phyloP scores from a whole-genome alignment of 805 yeast genomes.

The Candida maris region DNA sequence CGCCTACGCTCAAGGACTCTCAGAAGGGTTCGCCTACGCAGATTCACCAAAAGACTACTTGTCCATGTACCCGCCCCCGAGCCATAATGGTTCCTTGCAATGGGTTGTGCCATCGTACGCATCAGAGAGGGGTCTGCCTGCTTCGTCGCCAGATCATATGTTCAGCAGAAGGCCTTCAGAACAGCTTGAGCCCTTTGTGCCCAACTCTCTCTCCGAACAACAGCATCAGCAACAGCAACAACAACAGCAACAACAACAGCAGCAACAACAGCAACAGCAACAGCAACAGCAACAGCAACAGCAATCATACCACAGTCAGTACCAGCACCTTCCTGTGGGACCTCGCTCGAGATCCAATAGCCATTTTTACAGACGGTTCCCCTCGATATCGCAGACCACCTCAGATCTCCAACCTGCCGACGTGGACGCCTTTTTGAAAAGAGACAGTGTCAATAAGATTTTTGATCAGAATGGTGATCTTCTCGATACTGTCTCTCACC shows the following conservation, averaged over 20 bases:
- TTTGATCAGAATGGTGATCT: conserved; percentile 27
- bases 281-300: conserved; percentile 17
- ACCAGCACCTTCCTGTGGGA: conserved; percentile 14
- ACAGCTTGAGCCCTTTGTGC: conserved; percentile 46
- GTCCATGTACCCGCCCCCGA: conserved; percentile 23
- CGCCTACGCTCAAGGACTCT: conserved; percentile 12
- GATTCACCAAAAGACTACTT: conserved; percentile 28
- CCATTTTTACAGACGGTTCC: conserved; percentile 28
- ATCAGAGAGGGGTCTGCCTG: conserved; percentile 22
- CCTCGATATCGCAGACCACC: conserved; percentile 28
- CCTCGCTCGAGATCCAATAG: conserved; percentile 27
- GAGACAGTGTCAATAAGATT: conserved; percentile 31
- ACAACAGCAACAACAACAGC: conserved; percentile 11
- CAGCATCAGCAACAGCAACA: conserved; percentile 14
- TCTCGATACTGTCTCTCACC: conserved; percentile 25
- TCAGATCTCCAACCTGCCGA: conserved; percentile 29
- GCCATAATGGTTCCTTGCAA: conserved; percentile 17
- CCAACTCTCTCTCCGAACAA: conserved; percentile 19
- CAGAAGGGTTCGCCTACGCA: conserved; percentile 21
- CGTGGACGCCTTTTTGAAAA: conserved; percentile 33
- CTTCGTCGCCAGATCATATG: conserved; percentile 23
- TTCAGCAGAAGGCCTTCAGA: conserved; percentile 44
- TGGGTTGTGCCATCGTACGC: conserved; percentile 25
- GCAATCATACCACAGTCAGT: conserved; percentile 15
- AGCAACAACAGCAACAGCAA: conserved; percentile 15